Evolutionary conservation across 2,329 filamentous ascomycete species (phyloP).

Genomic region (Fusarium paranaense): DNA sequence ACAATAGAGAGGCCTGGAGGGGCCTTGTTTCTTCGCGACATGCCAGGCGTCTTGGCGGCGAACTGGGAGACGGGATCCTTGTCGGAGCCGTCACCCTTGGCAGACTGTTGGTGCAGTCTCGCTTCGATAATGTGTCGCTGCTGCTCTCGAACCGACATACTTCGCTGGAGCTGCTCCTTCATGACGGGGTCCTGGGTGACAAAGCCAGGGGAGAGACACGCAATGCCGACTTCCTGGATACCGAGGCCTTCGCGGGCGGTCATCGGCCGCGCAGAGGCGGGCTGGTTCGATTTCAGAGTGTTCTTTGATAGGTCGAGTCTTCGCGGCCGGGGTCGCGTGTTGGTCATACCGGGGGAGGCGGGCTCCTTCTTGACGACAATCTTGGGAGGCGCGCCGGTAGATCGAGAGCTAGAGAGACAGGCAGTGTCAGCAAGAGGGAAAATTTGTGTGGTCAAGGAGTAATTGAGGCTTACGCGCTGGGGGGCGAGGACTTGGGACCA

Average conservation of each 20-base stretch:
- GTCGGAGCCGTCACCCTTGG: conserved; percentile 76
- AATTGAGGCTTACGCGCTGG: conserved; percentile 66
- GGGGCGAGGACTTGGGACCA: conserved; percentile 66
- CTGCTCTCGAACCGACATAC: conserved; percentile 91
- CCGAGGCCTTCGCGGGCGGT: conserved; percentile 82
- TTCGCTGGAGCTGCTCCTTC: conserved; percentile 94
- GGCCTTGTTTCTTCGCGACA: conserved; percentile 80
- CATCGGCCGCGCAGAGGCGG: conserved; percentile 76
- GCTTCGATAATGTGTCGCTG: conserved; percentile 96
- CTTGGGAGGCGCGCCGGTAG: conserved; percentile 69
- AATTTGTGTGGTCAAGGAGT: conserved; percentile 8
- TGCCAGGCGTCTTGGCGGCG: conserved; percentile 77
- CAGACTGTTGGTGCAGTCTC: conserved; percentile 87
- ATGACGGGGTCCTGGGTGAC: conserved; percentile 96
- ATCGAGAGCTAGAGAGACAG: conserved; percentile 17
- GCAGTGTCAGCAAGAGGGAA: conserved; percentile 19
- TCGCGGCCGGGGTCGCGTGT: conserved; percentile 79
- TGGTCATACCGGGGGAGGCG: conserved; percentile 82
- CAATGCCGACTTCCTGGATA: conserved; percentile 93
- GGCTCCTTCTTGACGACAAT: conserved; percentile 98
- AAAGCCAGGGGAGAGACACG: conserved; percentile 95
- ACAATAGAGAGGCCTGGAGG: conserved; percentile 94
- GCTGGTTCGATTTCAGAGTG: conserved; percentile 62
- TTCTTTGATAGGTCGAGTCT: conserved; percentile 82
- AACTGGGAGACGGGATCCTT: conserved; percentile 65